These are phyloP conservation scores for Rhizopogon vulgaris DNA, from an alignment of 768 basidiomycete genomes.

Conservation along the genomic window DNA sequence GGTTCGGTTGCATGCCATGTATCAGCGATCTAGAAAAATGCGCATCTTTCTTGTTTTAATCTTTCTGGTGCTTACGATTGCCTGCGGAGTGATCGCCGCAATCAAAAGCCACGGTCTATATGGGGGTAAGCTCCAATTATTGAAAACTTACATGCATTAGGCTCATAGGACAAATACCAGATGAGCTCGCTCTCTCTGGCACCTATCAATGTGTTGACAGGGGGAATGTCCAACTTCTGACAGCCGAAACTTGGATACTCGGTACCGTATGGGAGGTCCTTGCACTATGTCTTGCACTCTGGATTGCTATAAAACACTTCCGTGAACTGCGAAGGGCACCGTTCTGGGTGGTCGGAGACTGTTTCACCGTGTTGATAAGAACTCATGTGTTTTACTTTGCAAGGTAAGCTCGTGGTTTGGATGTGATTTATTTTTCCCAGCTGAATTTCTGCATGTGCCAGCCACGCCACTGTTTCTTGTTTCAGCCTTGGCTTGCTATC, in stretches of 20 bases:
- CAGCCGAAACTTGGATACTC: not conserved
- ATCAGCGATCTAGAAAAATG: not conserved
- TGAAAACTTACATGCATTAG: not conserved
- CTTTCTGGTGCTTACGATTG: not conserved
- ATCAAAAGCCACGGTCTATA: not conserved
- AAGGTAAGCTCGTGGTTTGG: not conserved
- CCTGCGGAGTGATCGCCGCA: not conserved
- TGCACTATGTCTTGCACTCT: not conserved
- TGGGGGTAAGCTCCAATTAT: not conserved
- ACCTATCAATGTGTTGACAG: not conserved
- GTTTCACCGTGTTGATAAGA: not conserved
- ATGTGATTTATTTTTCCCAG: not conserved
- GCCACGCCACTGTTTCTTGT: not conserved
- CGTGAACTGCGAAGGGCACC: not conserved
- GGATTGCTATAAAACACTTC: not conserved
- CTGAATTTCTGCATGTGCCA: not conserved
- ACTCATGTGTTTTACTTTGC: not conserved
- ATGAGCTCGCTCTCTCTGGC: not conserved
- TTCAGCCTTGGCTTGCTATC: not conserved
- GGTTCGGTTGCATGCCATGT: not conserved
- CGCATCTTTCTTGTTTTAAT: not conserved
- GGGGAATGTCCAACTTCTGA: not conserved
- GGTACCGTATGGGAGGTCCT: not conserved
- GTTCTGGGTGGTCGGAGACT: not conserved
- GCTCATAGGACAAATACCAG: not conserved